Conservation (phyloP, 1,139 yeast genomes). For the Hyphopichia wangnamkhiaoensis region DNA sequence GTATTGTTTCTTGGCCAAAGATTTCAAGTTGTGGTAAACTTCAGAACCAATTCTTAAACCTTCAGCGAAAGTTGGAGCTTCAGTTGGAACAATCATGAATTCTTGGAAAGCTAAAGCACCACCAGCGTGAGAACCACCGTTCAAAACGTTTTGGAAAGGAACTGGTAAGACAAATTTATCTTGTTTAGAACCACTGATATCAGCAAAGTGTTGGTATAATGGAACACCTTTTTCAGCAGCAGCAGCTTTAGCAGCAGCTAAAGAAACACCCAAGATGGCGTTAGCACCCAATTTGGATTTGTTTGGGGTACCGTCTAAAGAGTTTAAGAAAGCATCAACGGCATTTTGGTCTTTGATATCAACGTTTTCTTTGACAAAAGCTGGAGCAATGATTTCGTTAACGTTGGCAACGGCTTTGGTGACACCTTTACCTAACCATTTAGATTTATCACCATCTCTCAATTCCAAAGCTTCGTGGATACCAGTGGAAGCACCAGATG, state of each 20-base stretch:
- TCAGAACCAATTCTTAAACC: slow-evolving; percentile 95
- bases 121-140: slow-evolving; percentile 99
- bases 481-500: slow-evolving; percentile 98
- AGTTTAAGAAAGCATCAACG: slow-evolving; percentile 74
- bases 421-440: slow-evolving; percentile 97
- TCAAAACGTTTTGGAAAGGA: slow-evolving; percentile 95
- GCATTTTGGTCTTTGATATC: slow-evolving; percentile 79
- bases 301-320: slow-evolving; percentile 91
- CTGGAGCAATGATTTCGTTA: slow-evolving; percentile 87
- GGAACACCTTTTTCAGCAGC: slow-evolving; percentile 90
- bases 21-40: slow-evolving; percentile 93
- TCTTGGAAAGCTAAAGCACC: slow-evolving; percentile 98
- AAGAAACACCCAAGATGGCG: slow-evolving; percentile 92
- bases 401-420: slow-evolving; percentile 89
- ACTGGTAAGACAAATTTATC: slow-evolving; percentile 84
- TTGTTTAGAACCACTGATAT: slow-evolving; percentile 58
- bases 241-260: slow-evolving; percentile 92
- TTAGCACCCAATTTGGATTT: slow-evolving; percentile 94
- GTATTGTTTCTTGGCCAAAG: slow-evolving; percentile 86
- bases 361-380: slow-evolving; percentile 68
- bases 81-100: slow-evolving; percentile 96
- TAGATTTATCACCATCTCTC: slow-evolving; percentile 91
- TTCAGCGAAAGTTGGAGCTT: slow-evolving; percentile 84
- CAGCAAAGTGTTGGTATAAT: slow-evolving; percentile 82
- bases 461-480: slow-evolving; percentile 92